Percentiles rank a stretch among this genome's conserved stretches.
phyloP scores from a whole-genome alignment of 2,329 filamentous ascomycete species.

The Claviceps africana region DNA sequence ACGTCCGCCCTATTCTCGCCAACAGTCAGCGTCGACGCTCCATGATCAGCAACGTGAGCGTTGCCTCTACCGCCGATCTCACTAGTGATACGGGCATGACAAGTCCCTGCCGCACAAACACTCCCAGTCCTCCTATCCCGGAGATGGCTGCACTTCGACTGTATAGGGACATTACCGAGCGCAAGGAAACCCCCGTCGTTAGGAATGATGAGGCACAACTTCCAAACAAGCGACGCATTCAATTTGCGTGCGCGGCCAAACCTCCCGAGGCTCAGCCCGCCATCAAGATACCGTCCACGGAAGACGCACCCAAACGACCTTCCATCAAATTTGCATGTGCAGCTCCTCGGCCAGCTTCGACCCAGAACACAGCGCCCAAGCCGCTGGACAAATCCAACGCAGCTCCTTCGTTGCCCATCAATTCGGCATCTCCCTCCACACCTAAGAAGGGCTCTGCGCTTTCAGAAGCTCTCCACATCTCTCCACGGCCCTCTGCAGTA shows the following conservation, averaged over 20 bases:
- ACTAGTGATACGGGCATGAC: slow-evolving; percentile 91
- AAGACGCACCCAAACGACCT: slow-evolving; percentile 35
- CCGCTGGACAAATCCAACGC: slow-evolving; percentile 7
- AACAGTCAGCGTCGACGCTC: slow-evolving; percentile 40
- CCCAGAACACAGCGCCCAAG: slow-evolving; percentile 24
- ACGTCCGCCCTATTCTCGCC: slow-evolving; percentile 21
- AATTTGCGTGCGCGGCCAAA: slow-evolving; percentile 71
- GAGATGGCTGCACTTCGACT: slow-evolving; percentile 35
- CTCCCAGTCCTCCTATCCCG: slow-evolving; percentile 73
- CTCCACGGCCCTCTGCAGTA: slow-evolving; percentile 11
- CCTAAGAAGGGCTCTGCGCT: slow-evolving; percentile 16
- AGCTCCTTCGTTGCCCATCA: slow-evolving; percentile 7
- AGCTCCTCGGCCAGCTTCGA: slow-evolving; percentile 28
- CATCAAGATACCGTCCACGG: slow-evolving; percentile 19
- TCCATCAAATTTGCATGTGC: slow-evolving; percentile 67
- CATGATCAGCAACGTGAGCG: slow-evolving; percentile 65
- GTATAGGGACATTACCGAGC: slow-evolving; percentile 16
- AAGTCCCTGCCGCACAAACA: slow-evolving; percentile 75
- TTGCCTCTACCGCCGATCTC: slow-evolving; percentile 73
- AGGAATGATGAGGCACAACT: slow-evolving; percentile 27
- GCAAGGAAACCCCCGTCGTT: slow-evolving; percentile 14
- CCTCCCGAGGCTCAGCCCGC: slow-evolving; percentile 21
- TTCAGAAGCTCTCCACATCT: slow-evolving; percentile 8
- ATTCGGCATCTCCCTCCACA: slow-evolving; percentile 17
- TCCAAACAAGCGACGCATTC: slow-evolving; percentile 73